Conservation (phyloP, 2,329 filamentous ascomycete species). For the Diaporthe aspalathi region DNA sequence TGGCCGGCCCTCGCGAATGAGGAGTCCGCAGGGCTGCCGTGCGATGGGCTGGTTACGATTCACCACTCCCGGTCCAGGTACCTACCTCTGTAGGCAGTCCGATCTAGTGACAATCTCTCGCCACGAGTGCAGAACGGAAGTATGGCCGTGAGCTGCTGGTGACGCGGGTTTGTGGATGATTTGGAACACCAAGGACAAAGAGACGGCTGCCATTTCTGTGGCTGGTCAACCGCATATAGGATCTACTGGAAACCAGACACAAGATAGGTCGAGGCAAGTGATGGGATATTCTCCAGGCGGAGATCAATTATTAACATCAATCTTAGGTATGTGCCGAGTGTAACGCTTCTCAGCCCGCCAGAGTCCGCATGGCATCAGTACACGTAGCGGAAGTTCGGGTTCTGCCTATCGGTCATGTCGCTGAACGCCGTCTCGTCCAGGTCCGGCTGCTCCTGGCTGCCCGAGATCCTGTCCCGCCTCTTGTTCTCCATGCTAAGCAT, state of each 20-base stretch:
- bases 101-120: not conserved
- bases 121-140: not conserved
- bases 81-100: too few relatives aligned
- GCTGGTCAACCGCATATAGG: too few relatives aligned
- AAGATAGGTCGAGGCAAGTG: too few relatives aligned
- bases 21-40: too few relatives aligned
- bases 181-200: too few relatives aligned
- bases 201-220: too few relatives aligned
- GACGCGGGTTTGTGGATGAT: too few relatives aligned
- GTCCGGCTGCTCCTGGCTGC: constrained; percentile 33
- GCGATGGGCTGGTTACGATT: too few relatives aligned
- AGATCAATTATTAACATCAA: not conserved
- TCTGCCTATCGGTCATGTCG: constrained; percentile 57
- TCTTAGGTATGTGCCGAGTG: too few relatives aligned
- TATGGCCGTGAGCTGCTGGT: too few relatives aligned
- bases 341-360: not conserved
- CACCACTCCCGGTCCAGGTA: too few relatives aligned
- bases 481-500: constrained; percentile 64
- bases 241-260: not conserved
- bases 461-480: constrained; percentile 56
- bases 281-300: not conserved
- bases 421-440: constrained; percentile 54
- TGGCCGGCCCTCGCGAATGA: not conserved
- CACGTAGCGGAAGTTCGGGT: constrained; percentile 55
- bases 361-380: constrained; percentile 45